These are phyloP conservation scores for Irpex sp. DNA, from an alignment of 1,284 basidiomycete genomes.

Conservation along the genomic window DNA sequence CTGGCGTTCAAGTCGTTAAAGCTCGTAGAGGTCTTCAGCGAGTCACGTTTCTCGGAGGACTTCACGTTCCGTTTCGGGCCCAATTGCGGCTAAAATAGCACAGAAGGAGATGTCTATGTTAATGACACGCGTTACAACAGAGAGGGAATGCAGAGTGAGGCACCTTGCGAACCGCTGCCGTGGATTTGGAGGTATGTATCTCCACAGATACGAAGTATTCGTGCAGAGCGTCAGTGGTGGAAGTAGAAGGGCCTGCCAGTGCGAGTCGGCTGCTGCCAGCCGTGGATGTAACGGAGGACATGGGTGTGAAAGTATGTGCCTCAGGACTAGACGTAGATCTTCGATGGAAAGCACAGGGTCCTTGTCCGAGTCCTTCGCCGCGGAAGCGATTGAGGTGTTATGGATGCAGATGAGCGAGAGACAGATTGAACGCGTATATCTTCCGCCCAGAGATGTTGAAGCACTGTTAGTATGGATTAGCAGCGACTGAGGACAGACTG, in stretches of 20 bases:
- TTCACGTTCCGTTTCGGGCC: slow-evolving; percentile 32
- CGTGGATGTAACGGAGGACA: not conserved
- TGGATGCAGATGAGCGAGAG: not conserved
- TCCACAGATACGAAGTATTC: slow-evolving; percentile 55
- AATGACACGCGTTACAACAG: slow-evolving; percentile 11
- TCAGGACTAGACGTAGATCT: not conserved
- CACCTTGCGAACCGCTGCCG: slow-evolving; percentile 57
- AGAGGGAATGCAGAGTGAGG: slow-evolving; percentile 15
- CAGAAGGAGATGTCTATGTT: not conserved
- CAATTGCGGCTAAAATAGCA: slow-evolving; percentile 1
- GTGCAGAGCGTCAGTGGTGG: slow-evolving; percentile 10
- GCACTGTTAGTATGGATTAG: not conserved
- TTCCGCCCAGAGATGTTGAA: not conserved
- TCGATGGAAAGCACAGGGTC: too few species aligned
- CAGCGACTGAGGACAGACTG: not conserved
- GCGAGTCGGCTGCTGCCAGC: not conserved
- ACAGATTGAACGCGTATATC: not conserved
- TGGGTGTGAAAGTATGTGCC: not conserved
- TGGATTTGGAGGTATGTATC: slow-evolving; percentile 59
- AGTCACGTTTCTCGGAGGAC: slow-evolving; percentile 55
- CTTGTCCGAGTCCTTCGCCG: not conserved
- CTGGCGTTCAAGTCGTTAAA: slow-evolving; percentile 37
- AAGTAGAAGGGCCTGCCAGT: not conserved
- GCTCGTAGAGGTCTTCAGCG: slow-evolving; percentile 29
- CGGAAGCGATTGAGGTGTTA: not conserved